Conservation (phyloP, 106 monocot genomes). For the Posidonia australis region DNA sequence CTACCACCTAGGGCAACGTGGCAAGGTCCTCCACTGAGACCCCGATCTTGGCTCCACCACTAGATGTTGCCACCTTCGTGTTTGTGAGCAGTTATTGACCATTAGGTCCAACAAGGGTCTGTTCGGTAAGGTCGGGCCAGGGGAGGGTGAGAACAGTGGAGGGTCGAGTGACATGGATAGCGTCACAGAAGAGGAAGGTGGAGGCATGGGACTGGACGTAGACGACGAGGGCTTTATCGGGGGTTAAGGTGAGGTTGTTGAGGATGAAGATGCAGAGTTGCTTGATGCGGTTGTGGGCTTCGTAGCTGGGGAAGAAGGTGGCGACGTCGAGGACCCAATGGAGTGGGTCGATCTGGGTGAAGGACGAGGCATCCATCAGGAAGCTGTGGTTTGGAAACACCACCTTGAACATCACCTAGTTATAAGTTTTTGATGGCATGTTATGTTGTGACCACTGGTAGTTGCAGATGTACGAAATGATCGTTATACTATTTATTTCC, state of each 20-base stretch:
- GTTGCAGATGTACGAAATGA: no score
- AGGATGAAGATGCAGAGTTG: slow-evolving; percentile 78
- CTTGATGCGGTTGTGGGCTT: slow-evolving; percentile 31
- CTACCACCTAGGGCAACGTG: slow-evolving; percentile 56
- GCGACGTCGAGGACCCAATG: slow-evolving; percentile 76
- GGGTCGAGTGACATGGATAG: slow-evolving; percentile 55
- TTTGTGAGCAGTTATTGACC: background rate
- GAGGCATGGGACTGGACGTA: slow-evolving; percentile 51
- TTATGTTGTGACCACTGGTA: no score
- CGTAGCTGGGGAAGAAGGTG: slow-evolving; percentile 26
- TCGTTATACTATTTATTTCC: no score
- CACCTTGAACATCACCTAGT: slow-evolving; percentile 59
- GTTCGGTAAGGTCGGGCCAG: slow-evolving; percentile 48
- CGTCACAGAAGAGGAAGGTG: slow-evolving; percentile 69
- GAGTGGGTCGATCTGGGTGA: slow-evolving; percentile 81
- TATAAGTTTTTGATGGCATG: no score
- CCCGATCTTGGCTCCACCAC: slow-evolving; percentile 50
- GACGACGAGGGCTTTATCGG: slow-evolving; percentile 68
- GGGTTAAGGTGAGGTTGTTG: slow-evolving; percentile 36
- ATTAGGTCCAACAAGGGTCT: background rate
- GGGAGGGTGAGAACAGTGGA: slow-evolving; percentile 77
- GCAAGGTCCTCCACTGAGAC: slow-evolving; percentile 73
- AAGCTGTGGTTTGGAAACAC: slow-evolving; percentile 81
- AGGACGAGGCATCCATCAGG: slow-evolving; percentile 66
- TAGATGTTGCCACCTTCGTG: background rate